Percentiles rank a stretch among this genome's conserved stretches.
These are phyloP conservation scores for Leccinum broughii DNA, from an alignment of 768 basidiomycete species.

Conservation along the genomic window DNA sequence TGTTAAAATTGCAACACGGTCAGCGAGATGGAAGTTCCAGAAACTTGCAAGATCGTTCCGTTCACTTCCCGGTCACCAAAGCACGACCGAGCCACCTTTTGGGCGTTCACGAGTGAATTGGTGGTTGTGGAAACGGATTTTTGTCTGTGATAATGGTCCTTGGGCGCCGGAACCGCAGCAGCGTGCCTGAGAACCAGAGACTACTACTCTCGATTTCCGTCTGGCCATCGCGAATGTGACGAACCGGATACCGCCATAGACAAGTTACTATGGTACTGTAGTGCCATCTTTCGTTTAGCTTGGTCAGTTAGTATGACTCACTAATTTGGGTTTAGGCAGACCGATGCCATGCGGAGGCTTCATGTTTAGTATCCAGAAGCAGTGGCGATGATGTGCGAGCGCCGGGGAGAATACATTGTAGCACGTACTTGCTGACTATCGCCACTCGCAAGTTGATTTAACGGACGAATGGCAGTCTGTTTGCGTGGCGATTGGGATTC, in stretches of 20 bases:
- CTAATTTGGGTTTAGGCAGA: neutral
- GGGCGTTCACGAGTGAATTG: neutral
- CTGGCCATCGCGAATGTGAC: no score
- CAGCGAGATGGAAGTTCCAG: neutral
- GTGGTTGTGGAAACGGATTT: neutral
- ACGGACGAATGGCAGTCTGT: no score
- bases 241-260: no score
- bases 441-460: neutral
- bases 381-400: no score
- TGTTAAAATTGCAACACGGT: neutral
- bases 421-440: no score
- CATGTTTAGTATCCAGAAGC: neutral
- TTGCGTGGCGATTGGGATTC: no score
- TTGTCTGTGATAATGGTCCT: neutral
- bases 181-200: neutral
- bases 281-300: no score
- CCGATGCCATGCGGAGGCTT: neutral
- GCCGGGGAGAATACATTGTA: no score
- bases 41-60: neutral
- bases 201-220: no score
- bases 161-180: neutral
- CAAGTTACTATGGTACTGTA: no score
- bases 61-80: neutral
- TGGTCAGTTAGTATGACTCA: neutral
- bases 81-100: neutral